Base-by-base conservation (phyloP, 1,139 yeast species). In the Protomyces inouyei region DNA sequence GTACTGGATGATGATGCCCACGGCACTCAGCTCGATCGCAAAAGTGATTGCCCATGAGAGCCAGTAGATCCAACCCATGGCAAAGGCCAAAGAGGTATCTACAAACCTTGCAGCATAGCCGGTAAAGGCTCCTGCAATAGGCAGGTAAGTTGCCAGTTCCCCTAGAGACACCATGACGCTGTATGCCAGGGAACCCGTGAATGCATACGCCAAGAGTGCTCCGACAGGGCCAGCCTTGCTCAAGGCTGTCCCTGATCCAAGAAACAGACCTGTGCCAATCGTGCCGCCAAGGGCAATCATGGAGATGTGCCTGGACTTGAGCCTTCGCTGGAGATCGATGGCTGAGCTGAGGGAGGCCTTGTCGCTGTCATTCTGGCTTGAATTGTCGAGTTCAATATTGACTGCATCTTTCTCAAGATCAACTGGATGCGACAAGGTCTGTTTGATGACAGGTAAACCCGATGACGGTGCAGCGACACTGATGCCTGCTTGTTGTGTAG, bases 11-110 rank as follows among this genome's bases (percentile, higher is more conserved):
- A 88, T 82, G 75, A 87, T 89, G 25, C 95, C 92, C 43, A 87
- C 85, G 32, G 89, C 88, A 16, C 92, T 86, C 65, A 89, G 78
- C 76, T 89, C 96, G 67, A 88, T 83, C 5, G 95, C 89, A 76
- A 83, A 87, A 1, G 96, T 87, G 69, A 87, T 85, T 64, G 90
- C 89, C 93, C 95, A 88, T 23, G 88, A 83, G 75, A 87, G 88
- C 92, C 93, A 88, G 74, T 89, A 90, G 76, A 84, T 80, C 83
- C 89, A 88, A 65, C 93, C 95, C 71, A 85, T 85, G 56, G 95
- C 85, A 65, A 88, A 89, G 68, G 95, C 95, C 85, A 60, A 88
- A 36, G 46, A 65, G 52, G 43, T 56, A 43, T 55, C 57, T 32
- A 60, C 65, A 3, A 48, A 60, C 2, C 61, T 23, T 16, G 66